Base-by-base conservation (phyloP, 2,329 filamentous ascomycete genomes). In the Fusarium sp. region DNA sequence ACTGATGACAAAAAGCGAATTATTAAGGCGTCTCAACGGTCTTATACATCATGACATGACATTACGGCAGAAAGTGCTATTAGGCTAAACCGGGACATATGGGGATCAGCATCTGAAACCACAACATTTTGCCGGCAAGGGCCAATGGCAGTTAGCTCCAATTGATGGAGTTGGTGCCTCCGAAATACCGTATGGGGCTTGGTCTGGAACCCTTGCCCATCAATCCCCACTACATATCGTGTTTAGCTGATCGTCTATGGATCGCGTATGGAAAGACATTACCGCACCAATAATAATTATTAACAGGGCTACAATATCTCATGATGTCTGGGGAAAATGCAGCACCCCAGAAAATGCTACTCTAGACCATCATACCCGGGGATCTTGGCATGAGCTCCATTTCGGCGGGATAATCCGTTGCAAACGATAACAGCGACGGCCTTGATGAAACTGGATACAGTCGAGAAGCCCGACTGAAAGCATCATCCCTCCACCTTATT, bases 141-240 rank as follows among this genome's bases (percentile, higher is more conserved):
- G 23, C 37, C 56, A 54, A 26, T 41, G 10, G 26, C 7, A 11
- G 26, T 15, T 13, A 12, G 5, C 42, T 64, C 49, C 60, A 65
- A 66, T 60, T 50, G 61, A 66, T 65, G 52, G 63, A 66, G n/a
- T 18, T 52, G 23, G 14, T 37, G 35, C 37, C 30, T 66, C 63
- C 63, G 63, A 45, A n/a, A 41, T 37, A 7, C 62, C 60, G 20
- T 20, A 64, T 44, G 26, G 60, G 35, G 60, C n/a, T 49, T 58
- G 37, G 60, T 14, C 14, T 27, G 1, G 27, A 20, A 33, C 26
- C 35, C 58, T 32, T 18, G 32, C 17, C 33, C 17, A 9, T 33
- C 4, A 5, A 4, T 45, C 27, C 33, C 58, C 52, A 58, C 58
- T 40, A 6, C 11, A 33, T n/a, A 37, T 18, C 17, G 2, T 23